Evolutionary conservation across 2,329 filamentous ascomycete genomes (phyloP).

Genomic region (Botrytis porri): DNA sequence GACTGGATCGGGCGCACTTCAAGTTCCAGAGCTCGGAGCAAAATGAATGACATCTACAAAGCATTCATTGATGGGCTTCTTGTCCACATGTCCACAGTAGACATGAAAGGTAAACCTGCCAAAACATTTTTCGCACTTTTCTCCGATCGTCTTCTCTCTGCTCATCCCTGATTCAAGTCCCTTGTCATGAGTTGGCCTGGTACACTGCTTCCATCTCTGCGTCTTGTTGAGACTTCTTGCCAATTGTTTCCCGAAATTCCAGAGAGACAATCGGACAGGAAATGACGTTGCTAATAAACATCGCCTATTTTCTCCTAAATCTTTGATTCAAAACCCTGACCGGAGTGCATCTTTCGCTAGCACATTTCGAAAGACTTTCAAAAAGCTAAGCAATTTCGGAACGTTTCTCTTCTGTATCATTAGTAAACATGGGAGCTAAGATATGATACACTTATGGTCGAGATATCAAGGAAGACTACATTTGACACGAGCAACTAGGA

Average conservation of each 20-base stretch:
- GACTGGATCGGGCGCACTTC: neutral
- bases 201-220: no score
- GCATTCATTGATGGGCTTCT: neutral
- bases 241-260: no score
- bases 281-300: neutral
- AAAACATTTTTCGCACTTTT: neutral
- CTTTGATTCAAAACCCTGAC: neutral
- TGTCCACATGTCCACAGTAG: neutral
- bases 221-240: no score
- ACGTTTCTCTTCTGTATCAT: neutral
- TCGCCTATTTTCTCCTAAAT: neutral
- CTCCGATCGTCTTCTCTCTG: no score
- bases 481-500: neutral
- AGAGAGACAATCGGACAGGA: no score
- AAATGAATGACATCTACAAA: neutral
- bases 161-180: no score
- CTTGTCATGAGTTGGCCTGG: no score
- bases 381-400: neutral
- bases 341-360: neutral
- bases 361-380: neutral
- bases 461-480: neutral
- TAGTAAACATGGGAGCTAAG: no score
- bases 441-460: neutral
- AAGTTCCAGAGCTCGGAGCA: neutral
- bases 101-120: neutral